Percentiles rank a stretch among this genome's conserved stretches.
Evolutionary conservation across 208 protist genomes (phyloP).

Genomic region (Crithidia thermophila): DNA sequence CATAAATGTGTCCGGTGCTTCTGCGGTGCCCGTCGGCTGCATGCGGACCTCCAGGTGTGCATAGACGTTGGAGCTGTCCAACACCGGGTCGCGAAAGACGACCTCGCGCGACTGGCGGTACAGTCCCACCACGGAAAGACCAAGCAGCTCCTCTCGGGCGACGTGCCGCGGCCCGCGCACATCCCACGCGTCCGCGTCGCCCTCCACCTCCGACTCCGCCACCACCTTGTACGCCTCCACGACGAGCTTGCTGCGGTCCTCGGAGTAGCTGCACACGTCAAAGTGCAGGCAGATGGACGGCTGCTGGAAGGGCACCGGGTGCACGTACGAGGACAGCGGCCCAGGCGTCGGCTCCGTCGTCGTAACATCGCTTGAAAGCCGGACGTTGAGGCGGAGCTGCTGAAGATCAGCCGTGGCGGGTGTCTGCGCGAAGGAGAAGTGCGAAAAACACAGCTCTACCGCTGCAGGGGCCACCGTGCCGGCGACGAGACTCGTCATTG

Average conservation of each 20-base stretch:
- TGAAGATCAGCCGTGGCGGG: conserved; percentile 53
- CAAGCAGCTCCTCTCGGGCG: conserved; percentile 72
- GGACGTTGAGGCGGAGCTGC: conserved; percentile 76
- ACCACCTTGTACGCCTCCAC: conserved; percentile 80
- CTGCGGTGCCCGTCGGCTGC: neutral
- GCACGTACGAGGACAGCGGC: conserved; percentile 85
- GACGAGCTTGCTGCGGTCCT: conserved; percentile 71
- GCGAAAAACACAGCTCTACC: conserved; percentile 68
- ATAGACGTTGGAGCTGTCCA: conserved; percentile 45
- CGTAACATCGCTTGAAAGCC: conserved; percentile 76
- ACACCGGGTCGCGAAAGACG: conserved; percentile 66
- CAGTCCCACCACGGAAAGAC: conserved; percentile 77
- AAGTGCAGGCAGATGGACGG: conserved; percentile 72
- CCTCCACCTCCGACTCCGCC: conserved; percentile 24
- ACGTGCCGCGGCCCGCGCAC: conserved; percentile 44
- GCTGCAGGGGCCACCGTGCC: conserved; percentile 5
- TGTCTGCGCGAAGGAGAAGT: conserved; percentile 75
- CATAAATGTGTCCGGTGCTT: too few species aligned
- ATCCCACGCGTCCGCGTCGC: conserved; percentile 17
- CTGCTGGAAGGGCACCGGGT: conserved; percentile 73
- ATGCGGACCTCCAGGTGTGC: conserved; percentile 32
- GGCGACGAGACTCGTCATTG: neutral
- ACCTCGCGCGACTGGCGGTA: conserved; percentile 71
- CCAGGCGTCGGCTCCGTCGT: conserved; percentile 66
- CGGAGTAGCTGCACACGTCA: conserved; percentile 62